Evolutionary conservation across 805 yeast genomes (phyloP).

Genomic region (Kazachstania martiniae): DNA sequence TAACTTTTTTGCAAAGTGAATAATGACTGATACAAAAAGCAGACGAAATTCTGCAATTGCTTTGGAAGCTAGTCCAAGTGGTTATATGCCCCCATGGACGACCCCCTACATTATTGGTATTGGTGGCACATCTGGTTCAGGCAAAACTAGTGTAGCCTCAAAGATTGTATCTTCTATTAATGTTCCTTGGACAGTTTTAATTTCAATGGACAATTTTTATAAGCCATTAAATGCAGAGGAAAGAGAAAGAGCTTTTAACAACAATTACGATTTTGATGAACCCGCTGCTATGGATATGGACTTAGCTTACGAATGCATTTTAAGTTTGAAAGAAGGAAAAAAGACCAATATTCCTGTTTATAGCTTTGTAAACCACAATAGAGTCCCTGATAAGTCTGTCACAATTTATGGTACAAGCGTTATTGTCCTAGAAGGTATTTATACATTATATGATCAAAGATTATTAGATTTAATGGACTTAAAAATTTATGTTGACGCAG

Average conservation of each 20-base stretch:
- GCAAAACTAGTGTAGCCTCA: conserved; percentile 87
- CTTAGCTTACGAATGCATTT: conserved; percentile 49
- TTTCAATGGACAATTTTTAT: conserved; percentile 88
- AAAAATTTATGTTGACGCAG: conserved; percentile 88
- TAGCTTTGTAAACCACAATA: conserved; percentile 52
- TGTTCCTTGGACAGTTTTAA: conserved; percentile 89
- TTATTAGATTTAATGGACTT: conserved; percentile 69
- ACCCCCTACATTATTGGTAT: conserved; percentile 81
- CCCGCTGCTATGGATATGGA: conserved; percentile 83
- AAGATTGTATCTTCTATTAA: conserved; percentile 64
- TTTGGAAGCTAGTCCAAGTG: conserved; percentile 3
- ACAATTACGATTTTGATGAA: conserved; percentile 75
- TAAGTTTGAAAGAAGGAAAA: conserved; percentile 58
- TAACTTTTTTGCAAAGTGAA: no score
- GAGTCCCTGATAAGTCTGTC: conserved; percentile 52
- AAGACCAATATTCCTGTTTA: conserved; percentile 57
- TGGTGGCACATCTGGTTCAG: conserved; percentile 83
- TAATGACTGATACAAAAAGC: conserved; percentile 1
- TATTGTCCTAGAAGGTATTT: conserved; percentile 84
- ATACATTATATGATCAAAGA: conserved; percentile 63
- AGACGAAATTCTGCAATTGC: conserved; percentile 9
- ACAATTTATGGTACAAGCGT: conserved; percentile 91
- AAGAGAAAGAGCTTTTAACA: conserved; percentile 48
- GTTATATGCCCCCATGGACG: conserved; percentile 77
- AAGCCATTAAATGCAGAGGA: conserved; percentile 58